phyloP scores from a whole-genome alignment of 805 yeast species.

The Schizosaccharomyces japonicus region DNA sequence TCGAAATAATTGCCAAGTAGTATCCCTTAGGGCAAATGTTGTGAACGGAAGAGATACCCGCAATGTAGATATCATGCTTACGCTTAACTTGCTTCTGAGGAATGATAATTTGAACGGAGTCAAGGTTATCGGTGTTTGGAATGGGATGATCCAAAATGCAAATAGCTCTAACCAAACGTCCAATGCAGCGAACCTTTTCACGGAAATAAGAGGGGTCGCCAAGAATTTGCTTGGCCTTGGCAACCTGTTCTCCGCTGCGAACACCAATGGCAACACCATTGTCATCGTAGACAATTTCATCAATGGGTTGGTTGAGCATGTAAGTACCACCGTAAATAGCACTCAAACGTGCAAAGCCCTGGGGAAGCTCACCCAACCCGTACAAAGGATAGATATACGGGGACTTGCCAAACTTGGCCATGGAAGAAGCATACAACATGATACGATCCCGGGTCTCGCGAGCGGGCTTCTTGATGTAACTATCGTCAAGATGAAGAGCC shows the following conservation, averaged over 20 bases:
- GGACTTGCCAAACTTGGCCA: conserved; percentile 84
- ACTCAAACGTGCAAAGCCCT: conserved; percentile 83
- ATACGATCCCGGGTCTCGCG: conserved; percentile 77
- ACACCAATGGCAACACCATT: conserved; percentile 65
- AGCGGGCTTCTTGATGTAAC: conserved; percentile 68
- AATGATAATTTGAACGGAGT: conserved; percentile 78
- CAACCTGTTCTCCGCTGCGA: conserved; percentile 71
- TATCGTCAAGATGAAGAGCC: conserved; percentile 91
- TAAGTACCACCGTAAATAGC: conserved; percentile 97
- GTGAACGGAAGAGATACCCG: conserved; percentile 70
- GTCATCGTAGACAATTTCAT: conserved; percentile 55
- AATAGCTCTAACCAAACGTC: conserved; percentile 61
- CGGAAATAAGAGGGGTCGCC: conserved; percentile 98
- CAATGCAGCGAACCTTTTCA: conserved; percentile 45
- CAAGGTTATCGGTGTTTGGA: conserved; percentile 56
- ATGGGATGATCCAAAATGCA: conserved; percentile 79
- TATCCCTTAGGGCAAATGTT: conserved; percentile 75
- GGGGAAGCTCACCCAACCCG: conserved; percentile 96
- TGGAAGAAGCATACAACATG: conserved; percentile 63
- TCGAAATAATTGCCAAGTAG: conserved; percentile 79
- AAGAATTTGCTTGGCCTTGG: conserved; percentile 78
- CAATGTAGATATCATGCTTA: conserved; percentile 82
- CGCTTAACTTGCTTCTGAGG: conserved; percentile 91
- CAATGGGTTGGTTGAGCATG: conserved; percentile 90
- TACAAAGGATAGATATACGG: conserved; percentile 90